Evolutionary conservation across 73 alveolate species (phyloP).

Genomic region (Paramecium tetraurelia): DNA sequence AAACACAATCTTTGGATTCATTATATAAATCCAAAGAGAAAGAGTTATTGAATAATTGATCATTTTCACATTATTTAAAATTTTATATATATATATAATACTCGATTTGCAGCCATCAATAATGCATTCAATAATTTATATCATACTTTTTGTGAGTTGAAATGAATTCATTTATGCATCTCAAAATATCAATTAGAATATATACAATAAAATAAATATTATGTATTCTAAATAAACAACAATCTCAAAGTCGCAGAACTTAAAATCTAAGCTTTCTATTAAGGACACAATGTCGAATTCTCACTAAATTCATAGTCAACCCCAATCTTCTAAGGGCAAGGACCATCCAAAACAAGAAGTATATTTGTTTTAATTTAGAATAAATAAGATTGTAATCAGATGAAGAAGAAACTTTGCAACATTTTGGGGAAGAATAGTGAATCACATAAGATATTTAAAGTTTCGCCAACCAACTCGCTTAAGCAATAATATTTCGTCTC

Average conservation of each 20-base stretch:
- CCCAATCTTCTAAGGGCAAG: background rate
- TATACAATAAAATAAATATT: background rate
- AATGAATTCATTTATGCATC: background rate
- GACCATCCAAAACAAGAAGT: background rate
- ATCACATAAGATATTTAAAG: background rate
- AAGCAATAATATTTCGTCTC: background rate
- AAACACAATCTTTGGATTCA: background rate
- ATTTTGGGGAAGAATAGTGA: background rate
- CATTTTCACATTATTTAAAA: background rate
- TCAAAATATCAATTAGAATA: background rate
- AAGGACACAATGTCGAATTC: background rate
- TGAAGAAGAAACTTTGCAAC: background rate
- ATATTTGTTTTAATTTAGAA: background rate
- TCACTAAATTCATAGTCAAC: slow-evolving; percentile 34
- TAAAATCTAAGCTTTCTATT: background rate
- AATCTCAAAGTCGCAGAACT: background rate
- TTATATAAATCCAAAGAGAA: background rate
- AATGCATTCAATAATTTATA: background rate
- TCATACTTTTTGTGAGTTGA: background rate
- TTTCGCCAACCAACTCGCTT: slow-evolving; percentile 9
- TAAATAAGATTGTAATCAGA: background rate
- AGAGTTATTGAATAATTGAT: background rate
- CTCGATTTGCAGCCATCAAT: background rate
- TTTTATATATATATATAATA: background rate
- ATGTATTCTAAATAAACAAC: slow-evolving; percentile 12